Percentiles rank a stretch among this genome's conserved stretches.
Conservation (phyloP, 2,329 filamentous ascomycete genomes). For the Aciculosporium take region DNA sequence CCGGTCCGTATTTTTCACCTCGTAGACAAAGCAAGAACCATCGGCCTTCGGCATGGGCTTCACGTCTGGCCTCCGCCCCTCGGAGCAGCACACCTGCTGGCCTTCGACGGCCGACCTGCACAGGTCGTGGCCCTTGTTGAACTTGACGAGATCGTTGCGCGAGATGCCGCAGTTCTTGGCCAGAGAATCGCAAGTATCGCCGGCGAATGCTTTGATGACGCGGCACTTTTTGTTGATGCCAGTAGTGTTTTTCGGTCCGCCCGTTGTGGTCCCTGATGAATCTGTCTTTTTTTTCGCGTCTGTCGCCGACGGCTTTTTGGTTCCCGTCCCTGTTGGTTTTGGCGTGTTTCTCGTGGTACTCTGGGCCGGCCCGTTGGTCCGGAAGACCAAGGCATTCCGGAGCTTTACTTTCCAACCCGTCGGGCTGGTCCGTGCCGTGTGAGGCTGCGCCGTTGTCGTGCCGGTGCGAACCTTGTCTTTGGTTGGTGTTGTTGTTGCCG, state of each 20-base stretch:
- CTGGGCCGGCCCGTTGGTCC: no score
- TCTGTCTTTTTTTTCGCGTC: no score
- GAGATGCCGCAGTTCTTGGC: constrained; percentile 23
- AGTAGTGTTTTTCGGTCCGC: neutral
- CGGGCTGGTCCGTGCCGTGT: no score
- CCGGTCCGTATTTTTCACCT: constrained; percentile 18
- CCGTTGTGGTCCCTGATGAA: neutral
- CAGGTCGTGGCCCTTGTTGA: constrained; percentile 15
- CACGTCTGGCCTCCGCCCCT: constrained; percentile 10
- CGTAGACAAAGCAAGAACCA: constrained; percentile 24
- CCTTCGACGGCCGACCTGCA: constrained; percentile 14
- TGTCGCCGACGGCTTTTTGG: no score
- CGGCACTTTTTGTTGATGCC: neutral
- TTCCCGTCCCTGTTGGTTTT: neutral
- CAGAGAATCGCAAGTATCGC: constrained; percentile 21
- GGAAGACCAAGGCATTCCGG: no score
- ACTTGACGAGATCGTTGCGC: constrained; percentile 17
- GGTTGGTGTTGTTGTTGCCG: neutral
- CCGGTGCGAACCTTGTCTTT: neutral
- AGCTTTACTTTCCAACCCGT: no score
- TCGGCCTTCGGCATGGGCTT: constrained; percentile 6
- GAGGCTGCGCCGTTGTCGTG: neutral
- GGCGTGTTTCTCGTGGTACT: no score
- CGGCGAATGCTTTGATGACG: constrained; percentile 5
- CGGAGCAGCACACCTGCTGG: constrained; percentile 24